Percentiles rank a stretch among this genome's conserved stretches.
Evolutionary conservation across 495 filamentous ascomycete species (phyloP).

Genomic region (Xylaria venustula): DNA sequence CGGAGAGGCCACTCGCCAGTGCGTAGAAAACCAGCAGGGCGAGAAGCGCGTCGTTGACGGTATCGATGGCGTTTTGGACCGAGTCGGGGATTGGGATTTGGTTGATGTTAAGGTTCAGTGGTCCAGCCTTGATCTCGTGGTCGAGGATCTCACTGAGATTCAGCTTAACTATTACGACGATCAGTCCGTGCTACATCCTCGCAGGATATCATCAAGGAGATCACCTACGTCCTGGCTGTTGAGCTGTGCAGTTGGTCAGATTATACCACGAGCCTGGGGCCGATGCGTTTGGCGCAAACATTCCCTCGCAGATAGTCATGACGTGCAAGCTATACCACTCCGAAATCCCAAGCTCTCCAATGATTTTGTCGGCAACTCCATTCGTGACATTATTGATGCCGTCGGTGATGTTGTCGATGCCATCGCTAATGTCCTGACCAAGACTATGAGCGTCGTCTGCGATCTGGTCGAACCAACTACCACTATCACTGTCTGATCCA

Average conservation of each 20-base stretch:
- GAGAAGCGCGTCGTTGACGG: conserved; percentile 45
- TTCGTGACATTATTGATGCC: conserved; percentile 37
- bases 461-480: conserved; percentile 21
- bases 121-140: conserved; percentile 49
- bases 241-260: conserved; percentile 61
- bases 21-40: conserved; percentile 66
- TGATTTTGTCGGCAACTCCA: conserved; percentile 45
- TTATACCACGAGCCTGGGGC: conserved; percentile 46
- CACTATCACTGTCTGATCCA: no score
- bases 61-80: conserved; percentile 59
- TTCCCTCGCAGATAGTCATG: conserved; percentile 66
- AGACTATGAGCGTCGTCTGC: conserved; percentile 25
- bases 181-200: background rate
- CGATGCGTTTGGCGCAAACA: conserved; percentile 55
- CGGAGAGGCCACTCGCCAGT: conserved; percentile 58
- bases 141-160: conserved; percentile 58
- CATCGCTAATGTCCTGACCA: conserved; percentile 32
- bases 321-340: conserved; percentile 75
- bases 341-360: conserved; percentile 53
- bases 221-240: conserved; percentile 49
- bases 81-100: conserved; percentile 62
- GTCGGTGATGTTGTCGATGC: conserved; percentile 35
- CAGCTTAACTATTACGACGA: conserved; percentile 45
- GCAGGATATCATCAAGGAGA: conserved; percentile 15
- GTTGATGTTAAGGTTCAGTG: conserved; percentile 47